Percentiles rank a stretch among this genome's conserved stretches.
These are phyloP conservation scores for Calophaca sinica DNA, from an alignment of 306 rosid species.

Conservation along the genomic window DNA sequence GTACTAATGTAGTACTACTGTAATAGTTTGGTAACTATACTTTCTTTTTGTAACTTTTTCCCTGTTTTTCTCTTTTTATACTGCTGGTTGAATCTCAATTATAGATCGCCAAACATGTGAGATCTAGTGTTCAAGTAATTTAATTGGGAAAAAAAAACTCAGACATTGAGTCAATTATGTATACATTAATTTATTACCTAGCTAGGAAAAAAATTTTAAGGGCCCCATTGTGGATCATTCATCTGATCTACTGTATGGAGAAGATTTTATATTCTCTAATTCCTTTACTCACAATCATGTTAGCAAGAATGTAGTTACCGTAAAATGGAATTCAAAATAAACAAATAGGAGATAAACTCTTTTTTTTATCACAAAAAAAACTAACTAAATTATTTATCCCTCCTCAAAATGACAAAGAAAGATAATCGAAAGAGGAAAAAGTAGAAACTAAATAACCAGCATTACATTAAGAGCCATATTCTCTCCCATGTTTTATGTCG, in stretches of 20 bases:
- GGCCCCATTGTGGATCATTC: conserved; percentile 21
- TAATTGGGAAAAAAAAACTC: background rate
- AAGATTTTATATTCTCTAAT: conserved; percentile 29
- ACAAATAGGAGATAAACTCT: conserved; percentile 13
- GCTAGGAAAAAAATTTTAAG: conserved; percentile 16
- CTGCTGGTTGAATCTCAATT: background rate
- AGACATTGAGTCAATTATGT: conserved; percentile 22
- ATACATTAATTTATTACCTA: conserved; percentile 7
- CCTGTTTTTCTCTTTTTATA: no score
- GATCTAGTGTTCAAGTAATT: conserved; percentile 21
- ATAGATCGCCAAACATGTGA: conserved; percentile 1
- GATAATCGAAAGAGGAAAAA: conserved; percentile 34
- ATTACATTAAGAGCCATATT: conserved; percentile 56
- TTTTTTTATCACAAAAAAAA: background rate
- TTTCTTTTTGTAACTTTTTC: background rate
- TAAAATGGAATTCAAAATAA: conserved; percentile 44
- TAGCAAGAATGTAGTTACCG: conserved; percentile 39
- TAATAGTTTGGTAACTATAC: background rate
- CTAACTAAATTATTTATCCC: conserved; percentile 33
- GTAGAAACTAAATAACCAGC: conserved; percentile 44
- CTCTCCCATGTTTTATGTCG: conserved; percentile 91
- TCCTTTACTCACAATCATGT: conserved; percentile 42
- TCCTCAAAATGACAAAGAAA: conserved; percentile 53
- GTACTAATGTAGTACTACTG: no score
- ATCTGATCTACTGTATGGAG: conserved; percentile 27